phyloP scores from a whole-genome alignment of 2,329 filamentous ascomycete genomes.

The Davidsoniella neocaledoniae region DNA sequence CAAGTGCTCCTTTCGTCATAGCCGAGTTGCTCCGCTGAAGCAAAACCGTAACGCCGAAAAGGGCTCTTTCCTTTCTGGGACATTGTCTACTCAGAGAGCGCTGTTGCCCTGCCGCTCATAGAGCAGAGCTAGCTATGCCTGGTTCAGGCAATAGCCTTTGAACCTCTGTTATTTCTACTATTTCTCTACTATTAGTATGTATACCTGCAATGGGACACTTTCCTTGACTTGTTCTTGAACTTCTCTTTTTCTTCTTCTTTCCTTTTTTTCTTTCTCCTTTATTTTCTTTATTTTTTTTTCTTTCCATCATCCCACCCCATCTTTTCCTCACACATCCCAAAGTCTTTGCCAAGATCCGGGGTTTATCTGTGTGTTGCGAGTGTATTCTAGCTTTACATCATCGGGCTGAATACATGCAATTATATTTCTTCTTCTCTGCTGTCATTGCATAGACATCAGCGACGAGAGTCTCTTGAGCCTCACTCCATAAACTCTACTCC shows the following conservation, averaged over 20 bases:
- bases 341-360: conserved; percentile 4
- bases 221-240: background rate
- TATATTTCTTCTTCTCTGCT: conserved; percentile 2
- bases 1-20: conserved; percentile 13
- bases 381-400: conserved; percentile 7
- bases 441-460: conserved; percentile 6
- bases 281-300: conserved; percentile 5
- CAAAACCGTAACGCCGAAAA: conserved; percentile 13
- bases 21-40: conserved; percentile 12
- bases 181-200: background rate
- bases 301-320: background rate
- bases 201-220: background rate
- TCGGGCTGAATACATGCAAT: conserved; percentile 10
- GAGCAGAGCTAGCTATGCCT: too few relatives aligned
- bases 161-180: background rate
- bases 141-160: too few relatives aligned
- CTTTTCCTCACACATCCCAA: conserved; percentile 4
- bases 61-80: conserved; percentile 6
- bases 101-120: too few relatives aligned
- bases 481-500: background rate
- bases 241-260: background rate
- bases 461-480: background rate
- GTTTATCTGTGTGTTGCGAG: conserved; percentile 9
- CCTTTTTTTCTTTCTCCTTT: background rate
- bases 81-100: background rate